Evolutionary conservation across 805 yeast species (phyloP).

Genomic region (Debaryomyces maramus): DNA sequence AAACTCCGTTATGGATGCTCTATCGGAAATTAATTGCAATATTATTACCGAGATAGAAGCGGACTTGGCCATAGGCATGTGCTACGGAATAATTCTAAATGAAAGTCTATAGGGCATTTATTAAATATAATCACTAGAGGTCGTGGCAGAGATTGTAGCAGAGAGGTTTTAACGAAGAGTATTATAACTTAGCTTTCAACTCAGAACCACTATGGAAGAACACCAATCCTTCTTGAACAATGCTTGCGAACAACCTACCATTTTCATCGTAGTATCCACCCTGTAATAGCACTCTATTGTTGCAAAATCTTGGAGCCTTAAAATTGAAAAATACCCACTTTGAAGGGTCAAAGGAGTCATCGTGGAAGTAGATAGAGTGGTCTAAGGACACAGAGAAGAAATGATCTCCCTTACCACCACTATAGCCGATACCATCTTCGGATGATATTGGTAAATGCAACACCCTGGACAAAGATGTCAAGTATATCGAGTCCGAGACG

Average conservation of each 20-base stretch:
- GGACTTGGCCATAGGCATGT: too few species aligned
- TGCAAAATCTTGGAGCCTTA: slow-evolving; percentile 28
- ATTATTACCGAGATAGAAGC: too few species aligned
- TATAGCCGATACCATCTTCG: slow-evolving; percentile 12
- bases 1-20: too few species aligned
- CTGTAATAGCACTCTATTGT: slow-evolving; percentile 30
- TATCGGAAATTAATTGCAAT: too few species aligned
- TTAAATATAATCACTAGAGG: too few species aligned
- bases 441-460: slow-evolving; percentile 24
- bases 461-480: slow-evolving; percentile 28
- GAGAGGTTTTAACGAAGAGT: too few species aligned
- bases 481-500: slow-evolving; percentile 32
- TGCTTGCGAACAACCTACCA: slow-evolving; percentile 30
- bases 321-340: slow-evolving; percentile 32
- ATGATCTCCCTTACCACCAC: slow-evolving; percentile 25
- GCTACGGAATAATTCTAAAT: too few species aligned
- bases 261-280: slow-evolving; percentile 30
- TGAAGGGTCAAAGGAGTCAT: slow-evolving; percentile 33
- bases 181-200: slow-evolving; percentile 19
- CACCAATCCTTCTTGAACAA: slow-evolving; percentile 38
- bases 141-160: too few species aligned
- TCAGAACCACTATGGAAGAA: slow-evolving; percentile 22
- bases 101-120: too few species aligned
- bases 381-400: slow-evolving; percentile 35
- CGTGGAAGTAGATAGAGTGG: slow-evolving; percentile 37